These are phyloP conservation scores for Citrus cavaleriei DNA, from an alignment of 345 rosid genomes.

Conservation along the genomic window DNA sequence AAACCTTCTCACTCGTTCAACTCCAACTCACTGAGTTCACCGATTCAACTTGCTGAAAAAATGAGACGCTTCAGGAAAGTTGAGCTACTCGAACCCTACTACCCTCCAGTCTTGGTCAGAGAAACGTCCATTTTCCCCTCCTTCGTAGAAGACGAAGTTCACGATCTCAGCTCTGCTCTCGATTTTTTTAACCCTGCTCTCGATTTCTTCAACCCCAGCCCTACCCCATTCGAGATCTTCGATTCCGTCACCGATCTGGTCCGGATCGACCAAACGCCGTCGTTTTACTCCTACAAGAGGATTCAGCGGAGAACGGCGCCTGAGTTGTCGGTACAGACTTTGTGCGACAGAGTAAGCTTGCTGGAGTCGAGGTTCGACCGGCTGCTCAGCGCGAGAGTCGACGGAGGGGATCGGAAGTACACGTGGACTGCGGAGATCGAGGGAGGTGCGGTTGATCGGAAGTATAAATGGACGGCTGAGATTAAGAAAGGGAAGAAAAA, in stretches of 20 bases:
- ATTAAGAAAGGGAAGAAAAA: constrained; percentile 47
- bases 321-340: constrained; percentile 35
- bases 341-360: constrained; percentile 56
- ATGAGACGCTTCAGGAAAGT: constrained; percentile 49
- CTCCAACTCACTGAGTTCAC: constrained; percentile 23
- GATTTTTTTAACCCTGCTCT: constrained; percentile 23
- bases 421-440: constrained; percentile 73
- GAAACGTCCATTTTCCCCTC: constrained; percentile 43
- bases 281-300: constrained; percentile 45
- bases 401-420: constrained; percentile 65
- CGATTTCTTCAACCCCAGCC: constrained; percentile 29
- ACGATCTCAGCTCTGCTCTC: constrained; percentile 32
- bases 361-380: constrained; percentile 73
- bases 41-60: constrained; percentile 12
- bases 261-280: constrained; percentile 41
- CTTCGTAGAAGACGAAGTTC: constrained; percentile 24
- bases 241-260: constrained; percentile 62
- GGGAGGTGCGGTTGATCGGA: constrained; percentile 55
- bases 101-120: constrained; percentile 11
- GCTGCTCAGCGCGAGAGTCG: constrained; percentile 25
- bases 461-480: constrained; percentile 79
- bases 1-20: constrained; percentile 12
- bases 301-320: constrained; percentile 37
- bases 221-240: constrained; percentile 38
- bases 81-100: constrained; percentile 41